Conservation (phyloP, 2,329 filamentous ascomycete species). For the Fusarium multiceps region DNA sequence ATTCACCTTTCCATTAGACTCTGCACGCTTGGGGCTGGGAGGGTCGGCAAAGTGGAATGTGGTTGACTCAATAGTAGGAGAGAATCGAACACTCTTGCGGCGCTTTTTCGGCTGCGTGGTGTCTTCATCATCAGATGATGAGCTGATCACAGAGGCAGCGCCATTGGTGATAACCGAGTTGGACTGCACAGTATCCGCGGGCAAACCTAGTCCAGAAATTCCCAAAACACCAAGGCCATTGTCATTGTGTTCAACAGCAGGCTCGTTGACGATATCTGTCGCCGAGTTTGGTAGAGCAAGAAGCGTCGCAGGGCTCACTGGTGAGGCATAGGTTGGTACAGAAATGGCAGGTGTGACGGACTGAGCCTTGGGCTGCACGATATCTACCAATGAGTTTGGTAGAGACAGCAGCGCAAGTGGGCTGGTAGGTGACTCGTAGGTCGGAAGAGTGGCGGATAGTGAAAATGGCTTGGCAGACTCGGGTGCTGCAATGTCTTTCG, state of each 20-base stretch:
- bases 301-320: conserved; percentile 59
- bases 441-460: background rate
- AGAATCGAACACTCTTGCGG: conserved; percentile 77
- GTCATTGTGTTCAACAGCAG: background rate
- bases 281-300: conserved; percentile 66
- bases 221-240: conserved; percentile 10
- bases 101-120: conserved; percentile 50
- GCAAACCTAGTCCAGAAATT: conserved; percentile 12
- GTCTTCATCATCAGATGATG: conserved; percentile 40
- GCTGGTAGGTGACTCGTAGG: conserved; percentile 55
- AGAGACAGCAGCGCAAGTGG: conserved; percentile 61
- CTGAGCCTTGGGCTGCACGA: conserved; percentile 8
- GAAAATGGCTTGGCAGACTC: conserved; percentile 8
- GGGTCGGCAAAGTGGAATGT: conserved; percentile 67
- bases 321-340: conserved; percentile 42
- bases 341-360: background rate
- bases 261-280: background rate
- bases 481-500: conserved; percentile 6
- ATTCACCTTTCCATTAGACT: conserved; percentile 26
- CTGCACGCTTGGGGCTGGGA: conserved; percentile 57
- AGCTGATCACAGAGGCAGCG: conserved; percentile 8
- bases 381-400: conserved; percentile 62
- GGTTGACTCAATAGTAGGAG: conserved; percentile 72
- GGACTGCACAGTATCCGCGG: conserved; percentile 7
- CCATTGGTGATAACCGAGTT: conserved; percentile 12